Evolutionary conservation across 345 rosid species (phyloP), one percentile per base, ranked within the genome.

Genomic region (Murraya koenigii): DNA sequence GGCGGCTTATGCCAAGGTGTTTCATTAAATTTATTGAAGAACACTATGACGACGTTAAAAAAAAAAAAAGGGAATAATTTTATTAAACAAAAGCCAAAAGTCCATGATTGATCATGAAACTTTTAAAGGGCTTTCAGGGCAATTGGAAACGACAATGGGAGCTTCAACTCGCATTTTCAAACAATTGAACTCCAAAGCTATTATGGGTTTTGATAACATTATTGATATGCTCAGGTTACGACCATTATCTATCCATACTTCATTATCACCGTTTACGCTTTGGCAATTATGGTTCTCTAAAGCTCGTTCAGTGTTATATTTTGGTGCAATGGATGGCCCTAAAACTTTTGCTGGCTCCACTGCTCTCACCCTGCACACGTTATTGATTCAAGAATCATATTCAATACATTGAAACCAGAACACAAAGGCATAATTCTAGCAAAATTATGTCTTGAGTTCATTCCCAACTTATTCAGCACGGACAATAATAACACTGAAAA

Each of bases 151-250:
- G 65, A 87, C 83, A 78, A 75, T 71, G 63, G 98, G 99, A 69
- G 97, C 92, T 82, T 93, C 91, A 41, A 95, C 99, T 78, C 80
- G 85, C 99, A 95, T 93, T 82, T 85, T 89, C 77, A 95, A 83
- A 83, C 85, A 69, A 69, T 79, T 89, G 78, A 96, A 89, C 77
- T 92, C 86, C 80, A 95, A 85, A 74, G 99, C 96, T 65, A 95
- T 36, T 69, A 95, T 75, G 64, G 99, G 98, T 75, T 85, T 90
- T 5, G 98, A 93, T 63, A 90, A 79, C 97, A 95, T 80, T 60
- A 95, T 89, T 0, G 90, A 87, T 68, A 82, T 65, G 82, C 91
- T 86, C 68, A 89, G 79, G 75, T 70, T 78, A 64, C 82, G 77
- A 36, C 59, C 84, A 52, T 79, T 84, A 59, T 88, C 88, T 11